These are phyloP conservation scores for Fusarium mangiferae DNA, from an alignment of 2,329 filamentous ascomycete genomes.

Conservation along the genomic window DNA sequence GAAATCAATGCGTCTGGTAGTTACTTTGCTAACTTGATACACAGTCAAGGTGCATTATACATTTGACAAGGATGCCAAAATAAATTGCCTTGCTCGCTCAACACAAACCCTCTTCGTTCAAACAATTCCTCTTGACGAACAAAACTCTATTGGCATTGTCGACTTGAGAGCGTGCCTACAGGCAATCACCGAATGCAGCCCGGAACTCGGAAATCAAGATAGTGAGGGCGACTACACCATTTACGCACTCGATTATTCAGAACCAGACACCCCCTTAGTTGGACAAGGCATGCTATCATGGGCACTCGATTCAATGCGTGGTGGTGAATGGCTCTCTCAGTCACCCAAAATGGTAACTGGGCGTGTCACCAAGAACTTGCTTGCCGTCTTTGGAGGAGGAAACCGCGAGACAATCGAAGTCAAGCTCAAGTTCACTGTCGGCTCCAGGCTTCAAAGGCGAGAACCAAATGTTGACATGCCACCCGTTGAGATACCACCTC, in stretches of 20 bases:
- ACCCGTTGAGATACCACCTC: constrained; percentile 4
- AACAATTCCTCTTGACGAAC: constrained; percentile 82
- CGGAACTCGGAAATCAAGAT: constrained; percentile 77
- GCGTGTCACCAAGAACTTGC: constrained; percentile 85
- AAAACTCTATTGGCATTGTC: constrained; percentile 83
- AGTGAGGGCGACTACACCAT: constrained; percentile 93
- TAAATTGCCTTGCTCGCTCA: constrained; percentile 89
- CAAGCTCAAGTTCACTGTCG: constrained; percentile 84
- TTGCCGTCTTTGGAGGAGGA: constrained; percentile 85
- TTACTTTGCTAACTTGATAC: constrained; percentile 34
- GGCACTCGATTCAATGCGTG: constrained; percentile 66
- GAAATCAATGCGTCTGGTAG: constrained; percentile 11
- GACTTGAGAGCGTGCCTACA: constrained; percentile 89
- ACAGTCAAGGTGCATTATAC: constrained; percentile 97
- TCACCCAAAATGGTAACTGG: constrained; percentile 84
- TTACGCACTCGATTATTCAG: constrained; percentile 96
- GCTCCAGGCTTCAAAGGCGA: constrained; percentile 66
- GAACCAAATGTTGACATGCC: constrained; percentile 41
- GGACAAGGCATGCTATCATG: constrained; percentile 96
- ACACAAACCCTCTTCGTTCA: constrained; percentile 83
- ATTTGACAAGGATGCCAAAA: constrained; percentile 88
- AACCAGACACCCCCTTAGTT: constrained; percentile 90
- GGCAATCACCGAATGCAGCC: constrained; percentile 81
- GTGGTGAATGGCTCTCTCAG: constrained; percentile 56
- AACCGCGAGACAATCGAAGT: constrained; percentile 92